Conservation (phyloP, 768 basidiomycete genomes). For the Psilocybe sp. region DNA sequence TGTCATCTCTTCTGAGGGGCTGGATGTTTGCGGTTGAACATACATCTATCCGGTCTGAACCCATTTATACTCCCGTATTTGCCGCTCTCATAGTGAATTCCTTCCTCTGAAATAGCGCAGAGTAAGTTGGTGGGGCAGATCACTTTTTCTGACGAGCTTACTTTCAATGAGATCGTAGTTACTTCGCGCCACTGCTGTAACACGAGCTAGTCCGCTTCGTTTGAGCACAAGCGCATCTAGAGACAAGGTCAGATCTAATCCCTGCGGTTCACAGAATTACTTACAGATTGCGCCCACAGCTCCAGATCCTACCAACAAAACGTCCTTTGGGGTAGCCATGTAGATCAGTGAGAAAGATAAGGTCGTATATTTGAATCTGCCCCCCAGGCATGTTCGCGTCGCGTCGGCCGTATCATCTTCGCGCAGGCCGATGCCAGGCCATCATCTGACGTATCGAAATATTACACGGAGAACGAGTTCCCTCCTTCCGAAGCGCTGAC, state of each 20-base stretch:
- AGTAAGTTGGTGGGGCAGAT: neutral
- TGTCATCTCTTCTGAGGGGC: neutral
- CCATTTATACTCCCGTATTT: slow-evolving; percentile 56
- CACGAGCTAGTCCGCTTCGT: slow-evolving; percentile 54
- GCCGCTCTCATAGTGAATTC: slow-evolving; percentile 52
- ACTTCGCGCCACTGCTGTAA: slow-evolving; percentile 73
- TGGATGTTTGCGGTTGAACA: slow-evolving; percentile 16
- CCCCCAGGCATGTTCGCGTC: too few species aligned
- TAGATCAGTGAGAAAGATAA: too few species aligned
- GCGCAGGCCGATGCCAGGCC: too few species aligned
- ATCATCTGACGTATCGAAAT: too few species aligned
- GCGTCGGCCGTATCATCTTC: too few species aligned
- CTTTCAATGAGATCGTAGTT: slow-evolving; percentile 59
- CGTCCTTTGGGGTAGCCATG: too few species aligned
- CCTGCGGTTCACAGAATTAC: neutral
- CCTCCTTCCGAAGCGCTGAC: too few species aligned
- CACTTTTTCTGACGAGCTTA: slow-evolving; percentile 17
- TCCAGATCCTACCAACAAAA: slow-evolving; percentile 24
- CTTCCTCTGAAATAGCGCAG: slow-evolving; percentile 35
- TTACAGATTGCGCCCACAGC: slow-evolving; percentile 54
- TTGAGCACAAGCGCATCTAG: slow-evolving; percentile 56
- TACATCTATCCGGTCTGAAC: slow-evolving; percentile 67
- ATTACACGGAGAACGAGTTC: too few species aligned
- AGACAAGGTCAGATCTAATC: neutral
- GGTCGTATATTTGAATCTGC: too few species aligned